Conservation (phyloP, 2,329 filamentous ascomycete genomes). For the Pseudodiploospora longispora region DNA sequence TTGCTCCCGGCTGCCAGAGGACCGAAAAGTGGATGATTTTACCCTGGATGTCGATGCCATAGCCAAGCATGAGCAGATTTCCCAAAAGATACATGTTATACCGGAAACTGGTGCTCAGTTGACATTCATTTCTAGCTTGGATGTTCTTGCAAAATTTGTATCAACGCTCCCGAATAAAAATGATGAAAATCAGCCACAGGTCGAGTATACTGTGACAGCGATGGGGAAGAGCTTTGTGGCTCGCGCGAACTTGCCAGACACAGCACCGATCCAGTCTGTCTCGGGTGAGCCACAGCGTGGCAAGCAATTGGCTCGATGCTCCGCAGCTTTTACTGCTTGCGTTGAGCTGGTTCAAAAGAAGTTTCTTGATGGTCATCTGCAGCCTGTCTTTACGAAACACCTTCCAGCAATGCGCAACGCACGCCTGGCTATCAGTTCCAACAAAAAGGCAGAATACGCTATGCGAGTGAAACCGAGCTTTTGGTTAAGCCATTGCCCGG, state of each 20-base stretch:
- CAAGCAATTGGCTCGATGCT: constrained; percentile 76
- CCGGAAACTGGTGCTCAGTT: constrained; percentile 65
- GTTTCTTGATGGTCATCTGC: constrained; percentile 65
- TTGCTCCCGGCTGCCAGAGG: constrained; percentile 64
- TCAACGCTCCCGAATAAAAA: constrained; percentile 44
- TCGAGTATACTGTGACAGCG: constrained; percentile 55
- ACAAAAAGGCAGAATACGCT: constrained; percentile 63
- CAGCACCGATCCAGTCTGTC: constrained; percentile 60
- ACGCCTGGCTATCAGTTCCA: constrained; percentile 69
- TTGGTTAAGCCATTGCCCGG: constrained; percentile 47
- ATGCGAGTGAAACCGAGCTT: constrained; percentile 73
- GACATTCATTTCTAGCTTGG: constrained; percentile 66
- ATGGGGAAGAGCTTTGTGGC: constrained; percentile 57
- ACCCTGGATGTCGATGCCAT: constrained; percentile 10
- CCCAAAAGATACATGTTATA: constrained; percentile 50
- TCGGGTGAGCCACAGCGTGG: constrained; percentile 55
- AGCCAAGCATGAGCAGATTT: constrained; percentile 13
- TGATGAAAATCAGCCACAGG: constrained; percentile 22
- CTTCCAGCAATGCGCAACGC: constrained; percentile 84
- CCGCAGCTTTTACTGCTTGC: constrained; percentile 81
- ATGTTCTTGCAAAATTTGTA: constrained; percentile 65
- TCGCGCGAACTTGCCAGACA: constrained; percentile 70
- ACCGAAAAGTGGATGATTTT: constrained; percentile 45
- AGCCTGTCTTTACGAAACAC: constrained; percentile 62
- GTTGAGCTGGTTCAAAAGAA: constrained; percentile 56